Base-by-base conservation (phyloP, 495 filamentous ascomycete species). In the Penicillium cataractarum region DNA sequence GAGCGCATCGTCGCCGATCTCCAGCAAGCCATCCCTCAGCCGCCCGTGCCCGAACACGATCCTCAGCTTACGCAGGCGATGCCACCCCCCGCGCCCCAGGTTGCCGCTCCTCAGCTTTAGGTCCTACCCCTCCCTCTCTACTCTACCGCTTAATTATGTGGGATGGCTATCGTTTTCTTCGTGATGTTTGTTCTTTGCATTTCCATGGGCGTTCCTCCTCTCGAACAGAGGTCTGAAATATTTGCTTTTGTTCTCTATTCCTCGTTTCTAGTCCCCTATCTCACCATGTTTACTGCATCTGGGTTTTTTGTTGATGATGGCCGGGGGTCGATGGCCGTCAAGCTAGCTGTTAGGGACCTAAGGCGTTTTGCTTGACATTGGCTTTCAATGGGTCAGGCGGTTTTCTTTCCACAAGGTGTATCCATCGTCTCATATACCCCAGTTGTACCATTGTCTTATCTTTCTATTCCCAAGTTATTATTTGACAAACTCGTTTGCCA, bases 1-100 rank as follows among this genome's bases (percentile, higher is more conserved):
- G 79, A 82, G 68, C 71, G 76, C 26, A 75, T 80, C 55, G 79
- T 82, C n/a, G 66, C 75, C 4, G 77, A 71, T 8, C 63, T 82
- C 48, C 78, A 80, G 63, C 77, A 80, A 59, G 71, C 73, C 37
- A 74, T 82, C 4, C 75, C 79, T 2, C 78, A 80, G 63, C 55
- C 60, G 17, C 35, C 65, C 15, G 58, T 56, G 27, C 52, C 68
- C 13, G 70, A 63, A 19, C 62, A 59, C 24, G 68, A 69, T 4
- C 19, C 62, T 9, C 63, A 66, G 49, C 33, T 69, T 19, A 39
- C 65, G 4, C 65, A 66, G 33, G 29, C 64, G 6, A 61, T 70
- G 35, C 55, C 67, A 33, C 42, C 65, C n/a, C 42, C 62, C n/a
- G 26, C 53, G 44, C 61, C 70, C 3, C 68, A 73, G 57, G 26